Evolutionary conservation across 2,329 filamentous ascomycete species (phyloP).

Genomic region (Esteya vermicola): DNA sequence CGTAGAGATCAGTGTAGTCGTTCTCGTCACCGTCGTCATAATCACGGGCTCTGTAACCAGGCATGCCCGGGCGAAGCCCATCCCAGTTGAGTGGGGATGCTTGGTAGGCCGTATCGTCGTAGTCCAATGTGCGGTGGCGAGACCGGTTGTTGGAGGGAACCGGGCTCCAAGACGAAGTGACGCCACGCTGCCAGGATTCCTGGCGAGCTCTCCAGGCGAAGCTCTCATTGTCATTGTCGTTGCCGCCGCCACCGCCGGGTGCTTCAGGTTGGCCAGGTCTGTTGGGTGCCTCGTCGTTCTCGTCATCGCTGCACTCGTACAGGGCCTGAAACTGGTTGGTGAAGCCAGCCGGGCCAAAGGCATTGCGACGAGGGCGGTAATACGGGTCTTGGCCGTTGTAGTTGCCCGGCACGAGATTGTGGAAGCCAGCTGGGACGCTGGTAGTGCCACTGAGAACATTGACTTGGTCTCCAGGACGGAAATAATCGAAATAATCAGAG

Average conservation of each 20-base stretch:
- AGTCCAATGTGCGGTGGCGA: not conserved
- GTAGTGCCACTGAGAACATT: no score
- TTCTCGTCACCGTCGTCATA: conserved; percentile 6
- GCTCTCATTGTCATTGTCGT: not conserved
- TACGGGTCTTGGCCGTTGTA: no score
- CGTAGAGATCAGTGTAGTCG: conserved; percentile 7
- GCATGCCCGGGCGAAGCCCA: no score
- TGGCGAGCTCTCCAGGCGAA: not conserved
- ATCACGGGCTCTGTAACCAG: conserved; percentile 10
- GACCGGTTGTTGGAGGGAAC: conserved; percentile 3
- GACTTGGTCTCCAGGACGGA: no score
- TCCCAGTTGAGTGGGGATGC: conserved; percentile 3
- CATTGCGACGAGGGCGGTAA: no score
- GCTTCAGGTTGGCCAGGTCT: no score
- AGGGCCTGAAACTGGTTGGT: conserved; percentile 57
- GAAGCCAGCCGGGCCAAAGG: no score
- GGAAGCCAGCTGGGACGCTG: no score
- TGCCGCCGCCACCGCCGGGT: not conserved
- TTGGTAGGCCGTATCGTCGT: conserved; percentile 1
- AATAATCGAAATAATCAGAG: no score
- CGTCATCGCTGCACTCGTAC: conserved; percentile 47
- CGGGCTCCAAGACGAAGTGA: conserved; percentile 8
- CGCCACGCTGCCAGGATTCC: not conserved
- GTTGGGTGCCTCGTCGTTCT: conserved; percentile 24
- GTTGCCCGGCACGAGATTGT: no score